Conservation (phyloP, 2,329 filamentous ascomycete species). For the Fusarium concolor region DNA sequence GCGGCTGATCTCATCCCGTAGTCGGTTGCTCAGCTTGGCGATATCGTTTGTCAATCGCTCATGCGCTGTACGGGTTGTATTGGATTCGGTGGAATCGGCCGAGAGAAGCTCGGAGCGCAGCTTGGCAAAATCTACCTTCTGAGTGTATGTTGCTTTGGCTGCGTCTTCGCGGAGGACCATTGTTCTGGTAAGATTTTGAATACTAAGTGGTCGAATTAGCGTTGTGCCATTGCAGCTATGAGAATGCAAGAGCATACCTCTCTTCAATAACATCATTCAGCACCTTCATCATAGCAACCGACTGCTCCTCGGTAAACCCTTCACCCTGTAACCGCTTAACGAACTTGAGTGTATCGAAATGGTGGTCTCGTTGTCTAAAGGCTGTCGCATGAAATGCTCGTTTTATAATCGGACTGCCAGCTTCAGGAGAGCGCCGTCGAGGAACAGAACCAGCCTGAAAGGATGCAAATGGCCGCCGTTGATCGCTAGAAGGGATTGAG, state of each 20-base stretch:
- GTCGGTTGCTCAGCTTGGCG: conserved; percentile 87
- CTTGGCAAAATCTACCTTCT: conserved; percentile 99
- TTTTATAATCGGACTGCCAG: conserved; percentile 43
- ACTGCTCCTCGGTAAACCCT: conserved; percentile 94
- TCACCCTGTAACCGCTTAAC: conserved; percentile 90
- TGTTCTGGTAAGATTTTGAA: conserved; percentile 95
- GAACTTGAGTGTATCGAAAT: conserved; percentile 98
- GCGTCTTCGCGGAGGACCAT: conserved; percentile 98
- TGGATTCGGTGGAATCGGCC: conserved; percentile 89
- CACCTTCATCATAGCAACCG: conserved; percentile 98
- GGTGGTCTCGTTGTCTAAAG: conserved; percentile 77
- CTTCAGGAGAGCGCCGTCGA: conserved; percentile 16
- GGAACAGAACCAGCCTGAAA: conserved; percentile 33
- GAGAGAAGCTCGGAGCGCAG: conserved; percentile 93
- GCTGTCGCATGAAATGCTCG: conserved; percentile 75
- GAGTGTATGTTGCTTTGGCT: conserved; percentile 80
- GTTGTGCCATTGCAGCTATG: background rate
- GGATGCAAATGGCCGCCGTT: conserved; percentile 38
- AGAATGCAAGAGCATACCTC: conserved; percentile 62
- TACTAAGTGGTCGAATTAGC: conserved; percentile 61
- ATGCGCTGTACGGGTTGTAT: conserved; percentile 88
- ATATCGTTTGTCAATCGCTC: conserved; percentile 95
- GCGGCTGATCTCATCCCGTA: conserved; percentile 92
- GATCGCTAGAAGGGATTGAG: conserved; percentile 25
- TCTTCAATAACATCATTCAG: conserved; percentile 97